These are phyloP conservation scores for Xylaria flabelliformis DNA, from an alignment of 495 filamentous ascomycete species.

Conservation along the genomic window DNA sequence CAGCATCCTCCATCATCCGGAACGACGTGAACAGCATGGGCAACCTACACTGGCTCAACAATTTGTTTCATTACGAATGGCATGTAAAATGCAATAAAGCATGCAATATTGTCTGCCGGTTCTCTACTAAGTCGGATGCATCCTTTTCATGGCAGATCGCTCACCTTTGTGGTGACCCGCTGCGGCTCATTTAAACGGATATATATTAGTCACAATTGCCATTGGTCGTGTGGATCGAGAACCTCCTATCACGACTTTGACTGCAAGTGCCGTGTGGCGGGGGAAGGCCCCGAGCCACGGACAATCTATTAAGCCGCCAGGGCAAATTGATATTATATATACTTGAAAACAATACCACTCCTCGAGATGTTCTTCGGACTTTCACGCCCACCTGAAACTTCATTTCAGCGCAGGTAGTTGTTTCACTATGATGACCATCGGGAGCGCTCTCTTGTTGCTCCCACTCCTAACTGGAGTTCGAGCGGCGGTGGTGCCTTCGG, in stretches of 20 bases:
- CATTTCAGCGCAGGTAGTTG: conserved; percentile 31
- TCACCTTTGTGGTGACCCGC: conserved; percentile 14
- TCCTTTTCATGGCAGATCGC: conserved; percentile 12
- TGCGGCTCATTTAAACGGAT: conserved; percentile 31
- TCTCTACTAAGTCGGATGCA: conserved; percentile 24
- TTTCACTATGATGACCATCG: conserved; percentile 43
- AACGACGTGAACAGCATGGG: neutral
- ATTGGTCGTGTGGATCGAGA: conserved; percentile 44
- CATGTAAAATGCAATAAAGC: neutral
- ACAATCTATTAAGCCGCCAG: conserved; percentile 38
- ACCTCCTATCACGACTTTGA: conserved; percentile 35
- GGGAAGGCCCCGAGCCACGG: conserved; percentile 30
- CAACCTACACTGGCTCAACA: neutral
- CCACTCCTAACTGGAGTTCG: conserved; percentile 42
- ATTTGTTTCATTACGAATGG: neutral
- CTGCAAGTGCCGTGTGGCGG: conserved; percentile 42
- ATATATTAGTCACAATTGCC: conserved; percentile 38
- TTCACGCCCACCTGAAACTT: conserved; percentile 21
- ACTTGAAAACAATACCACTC: conserved; percentile 7
- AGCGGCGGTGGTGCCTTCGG: conserved; percentile 30
- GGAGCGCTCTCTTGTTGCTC: conserved; percentile 43
- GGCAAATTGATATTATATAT: conserved; percentile 41
- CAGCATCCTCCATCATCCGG: neutral
- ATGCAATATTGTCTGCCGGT: conserved; percentile 27
- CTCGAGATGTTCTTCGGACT: conserved; percentile 17